These are phyloP conservation scores for Ogataea populi-albae DNA, from an alignment of 805 yeast species.

Conservation along the genomic window DNA sequence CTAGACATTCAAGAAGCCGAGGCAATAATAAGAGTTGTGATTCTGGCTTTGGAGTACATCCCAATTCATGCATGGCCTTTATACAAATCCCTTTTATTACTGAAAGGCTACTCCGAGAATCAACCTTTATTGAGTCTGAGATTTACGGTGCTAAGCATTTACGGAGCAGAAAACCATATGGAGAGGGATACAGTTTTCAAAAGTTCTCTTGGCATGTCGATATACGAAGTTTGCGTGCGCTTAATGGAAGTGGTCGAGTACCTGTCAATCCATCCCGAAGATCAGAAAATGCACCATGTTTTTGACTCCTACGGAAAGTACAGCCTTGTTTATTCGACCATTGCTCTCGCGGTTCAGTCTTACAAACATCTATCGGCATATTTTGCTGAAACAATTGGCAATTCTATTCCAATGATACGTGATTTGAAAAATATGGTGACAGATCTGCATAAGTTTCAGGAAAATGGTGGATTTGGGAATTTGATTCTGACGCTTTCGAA, in stretches of 20 bases:
- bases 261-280: too few species aligned
- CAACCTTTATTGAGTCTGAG: constrained; percentile 13
- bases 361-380: constrained; percentile 5
- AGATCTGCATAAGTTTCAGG: constrained; percentile 5
- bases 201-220: constrained; percentile 14
- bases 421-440: constrained; percentile 8
- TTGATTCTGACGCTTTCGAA: neutral
- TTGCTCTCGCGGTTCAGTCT: constrained; percentile 2
- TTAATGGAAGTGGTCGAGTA: constrained; percentile 9
- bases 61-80: constrained; percentile 26
- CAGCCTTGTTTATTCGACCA: constrained; percentile 2
- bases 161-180: constrained; percentile 9
- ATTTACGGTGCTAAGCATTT: constrained; percentile 12
- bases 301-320: constrained; percentile 1
- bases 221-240: constrained; percentile 19
- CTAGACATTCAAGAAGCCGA: constrained; percentile 1
- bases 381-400: neutral
- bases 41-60: constrained; percentile 2
- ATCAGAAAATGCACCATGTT: neutral
- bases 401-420: constrained; percentile 1
- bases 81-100: constrained; percentile 8
- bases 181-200: constrained; percentile 7
- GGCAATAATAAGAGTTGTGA: constrained; percentile 2
- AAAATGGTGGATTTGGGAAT: neutral
- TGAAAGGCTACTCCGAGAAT: constrained; percentile 8